These are phyloP conservation scores for Clarireedia homoeocarpa DNA, from an alignment of 2,329 filamentous ascomycete species.

Conservation along the genomic window DNA sequence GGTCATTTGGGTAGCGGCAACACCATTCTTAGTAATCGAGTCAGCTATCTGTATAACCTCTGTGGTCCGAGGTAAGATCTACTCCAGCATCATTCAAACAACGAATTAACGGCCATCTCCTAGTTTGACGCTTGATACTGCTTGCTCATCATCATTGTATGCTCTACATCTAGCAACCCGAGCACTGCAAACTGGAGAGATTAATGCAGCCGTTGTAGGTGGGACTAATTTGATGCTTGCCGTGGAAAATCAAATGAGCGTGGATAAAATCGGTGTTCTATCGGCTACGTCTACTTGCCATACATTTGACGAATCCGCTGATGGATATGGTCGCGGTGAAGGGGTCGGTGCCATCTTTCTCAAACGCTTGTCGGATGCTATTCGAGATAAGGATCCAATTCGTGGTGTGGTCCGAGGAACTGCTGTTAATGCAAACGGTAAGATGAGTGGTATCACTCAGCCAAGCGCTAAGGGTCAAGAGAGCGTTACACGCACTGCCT, in stretches of 20 bases:
- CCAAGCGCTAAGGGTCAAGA: constrained; percentile 39
- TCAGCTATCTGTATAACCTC: constrained; percentile 4
- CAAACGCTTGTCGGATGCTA: constrained; percentile 35
- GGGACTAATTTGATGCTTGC: constrained; percentile 18
- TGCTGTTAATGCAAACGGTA: constrained; percentile 33
- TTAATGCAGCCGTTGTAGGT: constrained; percentile 23
- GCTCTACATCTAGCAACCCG: constrained; percentile 36
- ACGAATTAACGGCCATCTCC: background rate
- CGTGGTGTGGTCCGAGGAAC: constrained; percentile 35
- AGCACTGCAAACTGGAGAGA: constrained; percentile 34
- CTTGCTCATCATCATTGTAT: constrained; percentile 37
- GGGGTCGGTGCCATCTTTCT: constrained; percentile 35
- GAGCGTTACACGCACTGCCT: background rate
- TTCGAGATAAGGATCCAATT: constrained; percentile 36
- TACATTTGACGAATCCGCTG: constrained; percentile 17
- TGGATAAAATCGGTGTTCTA: constrained; percentile 30
- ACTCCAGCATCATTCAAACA: constrained; percentile 48
- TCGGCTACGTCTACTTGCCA: constrained; percentile 11
- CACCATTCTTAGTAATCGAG: constrained; percentile 22
- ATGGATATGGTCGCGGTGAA: constrained; percentile 39
- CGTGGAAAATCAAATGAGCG: background rate
- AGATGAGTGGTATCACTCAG: constrained; percentile 3
- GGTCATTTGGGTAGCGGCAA: background rate
- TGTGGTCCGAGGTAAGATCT: constrained; percentile 42
- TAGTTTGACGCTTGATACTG: constrained; percentile 38